Base-by-base conservation (phyloP, 495 filamentous ascomycete species). In the Aspergillus panamensis region DNA sequence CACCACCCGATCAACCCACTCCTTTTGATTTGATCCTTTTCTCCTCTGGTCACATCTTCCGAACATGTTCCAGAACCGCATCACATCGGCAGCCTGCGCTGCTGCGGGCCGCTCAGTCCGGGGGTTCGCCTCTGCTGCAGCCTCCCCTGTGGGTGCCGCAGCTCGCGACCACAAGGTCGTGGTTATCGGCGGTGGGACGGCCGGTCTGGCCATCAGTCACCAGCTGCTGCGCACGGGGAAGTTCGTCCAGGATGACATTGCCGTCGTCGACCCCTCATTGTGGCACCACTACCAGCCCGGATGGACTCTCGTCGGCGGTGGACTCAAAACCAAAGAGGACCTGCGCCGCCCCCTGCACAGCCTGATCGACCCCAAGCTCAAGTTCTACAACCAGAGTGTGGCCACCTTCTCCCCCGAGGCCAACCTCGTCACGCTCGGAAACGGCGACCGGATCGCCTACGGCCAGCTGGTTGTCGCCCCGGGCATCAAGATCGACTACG, bases 201-300 rank as follows among this genome's bases (percentile, higher is more conserved):
- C 84, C 35, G 85, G 85, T 52, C 71, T 88, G 7, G 69, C 80
- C 16, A 80, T 86, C 66, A 82, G 79, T 59, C 83, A 86, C 59
- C 85, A 88, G 66, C 79, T 88, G 5, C 77, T 87, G 7, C 75
- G 74, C 25, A 74, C 75, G 4, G 76, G 80, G 40, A 76, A 78
- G 47, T 84, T 86, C 60, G 60, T 69, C 0, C 76, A 79, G 45
- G 77, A 86, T 43, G 85, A 88, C 57, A 83, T 88, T 57, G 85
- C 85, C n/a, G 67, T 88, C 39, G 67, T 88, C 47, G 85, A 88
- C 65, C 85, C 85, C 0, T 76, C 85, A 0, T 63, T 77, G 58
- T 84, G 77, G 71, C 85, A 88, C 70, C 79, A 87, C 74, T 88
- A 87, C 71, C 85, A 88, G 68, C 84, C 85, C 3, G 85, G 85